Evolutionary conservation across 1,284 basidiomycete species (phyloP), one percentile per base, ranked within the genome.

Genomic region (Sparassis latifolia): DNA sequence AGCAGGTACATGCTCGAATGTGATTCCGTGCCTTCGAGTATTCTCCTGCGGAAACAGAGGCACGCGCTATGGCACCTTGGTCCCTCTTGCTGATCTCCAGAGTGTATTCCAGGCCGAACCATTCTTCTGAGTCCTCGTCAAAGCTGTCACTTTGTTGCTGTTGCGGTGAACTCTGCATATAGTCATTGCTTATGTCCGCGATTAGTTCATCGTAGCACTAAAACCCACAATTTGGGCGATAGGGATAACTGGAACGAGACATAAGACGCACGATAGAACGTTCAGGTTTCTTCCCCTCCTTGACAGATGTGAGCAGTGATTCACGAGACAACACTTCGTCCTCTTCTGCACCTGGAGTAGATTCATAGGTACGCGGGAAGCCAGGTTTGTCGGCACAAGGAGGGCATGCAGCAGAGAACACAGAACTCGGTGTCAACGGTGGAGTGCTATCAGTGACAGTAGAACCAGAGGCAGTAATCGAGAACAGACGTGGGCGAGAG

Each of bases 61-160:
- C 20, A 20, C 20, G 20, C 20, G 20, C 20, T 20, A 20, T 20
- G 20, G 20, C 20, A 72, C 5, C 62, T 61, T 7, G 60, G 62
- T n/a, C 67, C 64, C 45, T 74, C 70, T 65, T 64, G 57, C 73
- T 76, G 32, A 76, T 51, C 57, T 71, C 69, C 3, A 77, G 59
- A 2, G 71, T 71, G 53, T 75, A 72, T 50, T 72, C 70, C 33
- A 75, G 54, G 4, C 74, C 74, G 47, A 67, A 69, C 74, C 75
- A 76, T 55, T 72, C 74, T 5, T 67, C 68, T 20, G 50, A 41
- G 5, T 56, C 43, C n/a, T 54, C 29, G 32, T 33, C 38, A 33
- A 2, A 20, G 10, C 10, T 37, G 43, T 27, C 29, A 33, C 43
- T 3, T 7, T 41, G 28, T 28, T 12, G 43, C 37, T 33, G 4